These are phyloP conservation scores for Allium cepa DNA, from an alignment of 106 monocot genomes.

Conservation along the genomic window DNA sequence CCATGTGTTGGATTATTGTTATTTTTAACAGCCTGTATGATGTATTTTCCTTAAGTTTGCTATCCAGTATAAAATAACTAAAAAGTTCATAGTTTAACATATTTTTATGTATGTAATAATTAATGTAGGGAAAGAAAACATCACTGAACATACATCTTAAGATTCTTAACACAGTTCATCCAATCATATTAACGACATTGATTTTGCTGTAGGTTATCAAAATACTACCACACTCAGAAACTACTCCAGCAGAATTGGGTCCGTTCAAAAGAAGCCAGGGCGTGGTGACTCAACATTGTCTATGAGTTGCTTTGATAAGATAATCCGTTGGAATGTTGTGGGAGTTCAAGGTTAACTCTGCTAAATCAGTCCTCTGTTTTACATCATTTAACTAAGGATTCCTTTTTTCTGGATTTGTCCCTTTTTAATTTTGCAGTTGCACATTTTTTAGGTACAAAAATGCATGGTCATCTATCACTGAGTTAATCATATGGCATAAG, in stretches of 20 bases:
- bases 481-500: background rate
- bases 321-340: slow-evolving; percentile 81
- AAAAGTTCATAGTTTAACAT: background rate
- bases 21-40: no score
- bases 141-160: no score
- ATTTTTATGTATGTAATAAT: background rate
- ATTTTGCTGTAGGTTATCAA: background rate
- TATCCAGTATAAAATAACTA: no score
- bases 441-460: background rate
- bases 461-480: background rate
- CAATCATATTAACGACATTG: no score
- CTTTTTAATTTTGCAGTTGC: background rate
- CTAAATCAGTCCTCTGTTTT: background rate
- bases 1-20: no score
- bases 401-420: background rate
- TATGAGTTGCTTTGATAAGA: slow-evolving; percentile 95
- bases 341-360: slow-evolving; percentile 76
- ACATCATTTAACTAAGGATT: background rate
- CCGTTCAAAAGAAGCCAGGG: slow-evolving; percentile 83
- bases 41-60: no score
- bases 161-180: no score
- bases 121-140: background rate
- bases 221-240: background rate
- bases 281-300: slow-evolving; percentile 88
- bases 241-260: slow-evolving; percentile 6